Conservation (phyloP, 352 stramenopile genomes). For the Thalassiosira mediterranea region DNA sequence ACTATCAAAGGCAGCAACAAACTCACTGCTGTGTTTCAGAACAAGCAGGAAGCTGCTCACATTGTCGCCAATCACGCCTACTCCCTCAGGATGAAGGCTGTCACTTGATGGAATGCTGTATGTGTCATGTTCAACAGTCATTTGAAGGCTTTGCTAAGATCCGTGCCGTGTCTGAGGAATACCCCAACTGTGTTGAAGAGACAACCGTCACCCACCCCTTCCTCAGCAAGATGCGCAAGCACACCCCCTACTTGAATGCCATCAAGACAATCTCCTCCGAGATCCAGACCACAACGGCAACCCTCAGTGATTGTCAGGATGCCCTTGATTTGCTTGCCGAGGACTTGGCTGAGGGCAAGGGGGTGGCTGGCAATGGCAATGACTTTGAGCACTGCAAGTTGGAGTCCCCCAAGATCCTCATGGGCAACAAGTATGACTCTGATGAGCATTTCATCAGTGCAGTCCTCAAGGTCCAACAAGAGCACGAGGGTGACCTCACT, state of each 20-base stretch:
- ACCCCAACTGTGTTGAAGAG: too few relatives aligned
- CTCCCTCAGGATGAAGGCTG: too few relatives aligned
- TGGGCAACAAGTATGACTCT: neutral
- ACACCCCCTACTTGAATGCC: neutral
- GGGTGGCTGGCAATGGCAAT: conserved; percentile 1
- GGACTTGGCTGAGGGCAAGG: neutral
- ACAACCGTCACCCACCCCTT: too few relatives aligned
- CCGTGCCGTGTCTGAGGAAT: too few relatives aligned
- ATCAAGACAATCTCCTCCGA: neutral
- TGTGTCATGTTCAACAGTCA: too few relatives aligned
- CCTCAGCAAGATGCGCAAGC: neutral
- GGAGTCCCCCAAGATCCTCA: neutral
- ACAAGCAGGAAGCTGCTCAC: too few relatives aligned
- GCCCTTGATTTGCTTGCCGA: neutral
- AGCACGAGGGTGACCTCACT: conserved; percentile 2
- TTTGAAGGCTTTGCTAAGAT: too few relatives aligned
- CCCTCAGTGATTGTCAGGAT: conserved; percentile 1
- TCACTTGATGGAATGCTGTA: too few relatives aligned
- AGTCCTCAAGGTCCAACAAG: conserved; percentile 4
- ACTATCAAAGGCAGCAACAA: too few relatives aligned
- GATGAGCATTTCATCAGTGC: conserved; percentile 1
- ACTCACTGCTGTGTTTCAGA: too few relatives aligned
- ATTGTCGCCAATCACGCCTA: too few relatives aligned
- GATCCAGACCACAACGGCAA: neutral
- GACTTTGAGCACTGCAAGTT: conserved; percentile 15